Evolutionary conservation across 1,284 basidiomycete genomes (phyloP).

Genomic region (Moniliophthora roreri): DNA sequence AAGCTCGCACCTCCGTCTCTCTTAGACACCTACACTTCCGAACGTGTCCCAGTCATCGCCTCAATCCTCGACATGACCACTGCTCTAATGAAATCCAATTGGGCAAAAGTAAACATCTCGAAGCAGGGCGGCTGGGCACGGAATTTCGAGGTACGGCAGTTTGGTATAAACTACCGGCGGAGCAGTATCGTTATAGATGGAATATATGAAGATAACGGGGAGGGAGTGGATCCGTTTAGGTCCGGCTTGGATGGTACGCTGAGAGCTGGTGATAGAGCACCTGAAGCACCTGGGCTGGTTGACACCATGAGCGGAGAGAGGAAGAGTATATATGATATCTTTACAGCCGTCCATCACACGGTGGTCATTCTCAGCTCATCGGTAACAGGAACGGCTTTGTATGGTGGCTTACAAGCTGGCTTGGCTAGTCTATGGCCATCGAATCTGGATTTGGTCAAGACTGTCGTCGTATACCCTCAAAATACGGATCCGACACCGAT

Average conservation of each 20-base stretch:
- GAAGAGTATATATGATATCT: conserved; percentile 24
- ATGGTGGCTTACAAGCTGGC: neutral
- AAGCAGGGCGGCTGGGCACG: conserved; percentile 23
- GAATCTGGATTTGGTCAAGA: conserved; percentile 2
- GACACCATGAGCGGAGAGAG: neutral
- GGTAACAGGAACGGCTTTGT: neutral
- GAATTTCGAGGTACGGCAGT: conserved; percentile 30
- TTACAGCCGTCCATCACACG: conserved; percentile 24
- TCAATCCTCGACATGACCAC: conserved; percentile 24
- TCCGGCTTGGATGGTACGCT: conserved; percentile 16
- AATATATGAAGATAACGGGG: conserved; percentile 21
- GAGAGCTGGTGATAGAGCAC: conserved; percentile 33
- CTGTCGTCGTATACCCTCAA: conserved; percentile 9
- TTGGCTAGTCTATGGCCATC: neutral
- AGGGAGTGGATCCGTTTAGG: conserved; percentile 21
- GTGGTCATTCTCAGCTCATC: conserved; percentile 21
- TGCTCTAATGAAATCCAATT: conserved; percentile 6
- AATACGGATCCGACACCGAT: neutral
- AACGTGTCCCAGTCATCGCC: conserved; percentile 35
- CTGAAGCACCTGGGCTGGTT: conserved; percentile 28
- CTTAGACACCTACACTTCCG: conserved; percentile 16
- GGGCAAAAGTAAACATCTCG: neutral
- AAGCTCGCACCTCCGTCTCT: conserved; percentile 8
- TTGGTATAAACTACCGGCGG: conserved; percentile 49
- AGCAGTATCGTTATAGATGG: conserved; percentile 46